Evolutionary conservation across 169 alveolate species (phyloP), one percentile per base, ranked within the genome.

Genomic region (Plasmodium ovale): DNA sequence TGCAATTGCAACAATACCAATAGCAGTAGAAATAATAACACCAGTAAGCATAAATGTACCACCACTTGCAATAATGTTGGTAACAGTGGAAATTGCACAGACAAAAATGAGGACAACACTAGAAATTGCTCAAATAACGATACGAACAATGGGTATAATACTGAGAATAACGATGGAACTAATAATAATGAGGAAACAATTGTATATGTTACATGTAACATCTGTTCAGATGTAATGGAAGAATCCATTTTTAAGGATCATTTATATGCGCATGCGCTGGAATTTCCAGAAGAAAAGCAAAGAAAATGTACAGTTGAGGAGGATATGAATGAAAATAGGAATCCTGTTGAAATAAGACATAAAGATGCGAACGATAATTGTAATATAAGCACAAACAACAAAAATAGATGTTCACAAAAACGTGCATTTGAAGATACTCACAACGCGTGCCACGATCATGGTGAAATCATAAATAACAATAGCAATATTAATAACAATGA

Each of bases 191-290:
- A 33, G 31, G 54, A 56, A 12, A 12, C 33, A 16, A 56, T 23
- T 72, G 29, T 29, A 44, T 72, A 54, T 62, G 71, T 58, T 7
- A 33, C 33, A 33, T 72, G 87, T 47, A 56, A 72, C 44, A 39
- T 72, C 31, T 72, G 87, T 62, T 37, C n/a, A 19, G 87, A 72
- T 56, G 54, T 59, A 31, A 59, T 72, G 59, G 87, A 72, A 12
- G 25, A 56, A 72, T 19, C 69, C 19, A 72, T 72, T 29, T 72
- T 54, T 9, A 37, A 39, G 19, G 87, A 72, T 56, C 87, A 72
- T 72, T 56, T 72, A 56, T 72, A 53, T 42, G 87, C 87, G 19
- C 87, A 72, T n/a, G 54, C 69, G 33, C 9, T 72, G 35, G 87
- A 31, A 14, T 51, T 25, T 33, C 10, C 19, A 53, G 31, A 31